Evolutionary conservation across 148 eudicot genomes (phyloP), one percentile per base, ranked within the genome.

Genomic region (Cornus suecica): DNA sequence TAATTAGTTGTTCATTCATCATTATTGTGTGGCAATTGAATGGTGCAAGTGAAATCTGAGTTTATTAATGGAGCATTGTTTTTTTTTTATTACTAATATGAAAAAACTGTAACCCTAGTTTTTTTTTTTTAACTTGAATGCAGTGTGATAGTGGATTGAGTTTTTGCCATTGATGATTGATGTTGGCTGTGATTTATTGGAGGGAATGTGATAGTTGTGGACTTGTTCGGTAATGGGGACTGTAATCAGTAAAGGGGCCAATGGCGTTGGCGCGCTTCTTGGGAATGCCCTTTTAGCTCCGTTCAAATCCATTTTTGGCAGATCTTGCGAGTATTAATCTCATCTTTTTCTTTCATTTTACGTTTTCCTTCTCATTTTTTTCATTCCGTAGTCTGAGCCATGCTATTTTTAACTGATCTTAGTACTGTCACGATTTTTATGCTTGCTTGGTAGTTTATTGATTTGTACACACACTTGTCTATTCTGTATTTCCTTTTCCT

Each of bases 241-340:
- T n/a, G 71, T 82, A 8, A 61, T 80, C 5, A 81, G 89, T 70
- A 86, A 81, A 76, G 69, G 69, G 54, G 74, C 80, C 13, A 74
- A 74, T 66, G 84, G 80, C 26, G 22, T 81, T 71, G 87, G 87
- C 34, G 48, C 81, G 11, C 73, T 69, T 26, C 68, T 86, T 5
- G 89, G 76, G 29, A 79, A 74, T 41, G 83, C 80, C 14, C 27
- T 86, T 15, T 77, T 62, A 23, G 82, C 84, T 66, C 86, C 86
- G 4, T 48, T 81, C 32, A 86, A 86, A 83, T 51, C 83, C 41
- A 42, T 86, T 23, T 79, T 86, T 51, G 78, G 81, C 18, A 80
- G 81, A 45, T 86, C 88, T 16, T 86, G 89, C 83, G 30, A 81
- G 89, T 86, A 86, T 68, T 84, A 31, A 63, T 52, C 13, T 72